Percentiles rank a stretch among this genome's conserved stretches.
Evolutionary conservation across 805 yeast species (phyloP).

Genomic region (Nakazawaea populi): DNA sequence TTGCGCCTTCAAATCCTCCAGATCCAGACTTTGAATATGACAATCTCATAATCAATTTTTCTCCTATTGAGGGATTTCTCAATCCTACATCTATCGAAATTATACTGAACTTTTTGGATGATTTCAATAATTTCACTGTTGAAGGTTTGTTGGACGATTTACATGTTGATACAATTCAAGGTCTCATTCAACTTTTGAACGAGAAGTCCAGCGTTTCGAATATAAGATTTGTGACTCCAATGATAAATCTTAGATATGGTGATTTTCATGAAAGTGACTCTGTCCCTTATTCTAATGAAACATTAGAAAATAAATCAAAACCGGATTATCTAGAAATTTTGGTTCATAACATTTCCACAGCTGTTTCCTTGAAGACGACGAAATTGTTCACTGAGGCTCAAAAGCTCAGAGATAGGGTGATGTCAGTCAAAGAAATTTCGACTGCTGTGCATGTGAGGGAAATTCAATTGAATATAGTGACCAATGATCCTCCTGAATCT

Average conservation of each 20-base stretch:
- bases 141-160: constrained; percentile 55
- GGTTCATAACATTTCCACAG: constrained; percentile 15
- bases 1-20: constrained; percentile 12
- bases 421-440: constrained; percentile 14
- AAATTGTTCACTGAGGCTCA: constrained; percentile 24
- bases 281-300: neutral
- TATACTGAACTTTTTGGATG: constrained; percentile 24
- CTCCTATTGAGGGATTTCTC: constrained; percentile 38
- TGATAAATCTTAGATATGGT: constrained; percentile 32
- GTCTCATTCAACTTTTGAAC: constrained; percentile 29
- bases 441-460: constrained; percentile 25
- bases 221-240: constrained; percentile 43
- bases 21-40: constrained; percentile 45
- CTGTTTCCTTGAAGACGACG: constrained; percentile 23
- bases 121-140: constrained; percentile 33
- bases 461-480: neutral
- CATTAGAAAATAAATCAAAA: neutral
- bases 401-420: constrained; percentile 15
- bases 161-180: constrained; percentile 52
- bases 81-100: constrained; percentile 37
- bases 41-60: constrained; percentile 49
- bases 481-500: neutral
- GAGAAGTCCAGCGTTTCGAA: constrained; percentile 31
- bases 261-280: constrained; percentile 15
- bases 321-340: constrained; percentile 10